Base-by-base conservation (phyloP, 2,329 filamentous ascomycete species). In the Neofusicoccum umdonicola region DNA sequence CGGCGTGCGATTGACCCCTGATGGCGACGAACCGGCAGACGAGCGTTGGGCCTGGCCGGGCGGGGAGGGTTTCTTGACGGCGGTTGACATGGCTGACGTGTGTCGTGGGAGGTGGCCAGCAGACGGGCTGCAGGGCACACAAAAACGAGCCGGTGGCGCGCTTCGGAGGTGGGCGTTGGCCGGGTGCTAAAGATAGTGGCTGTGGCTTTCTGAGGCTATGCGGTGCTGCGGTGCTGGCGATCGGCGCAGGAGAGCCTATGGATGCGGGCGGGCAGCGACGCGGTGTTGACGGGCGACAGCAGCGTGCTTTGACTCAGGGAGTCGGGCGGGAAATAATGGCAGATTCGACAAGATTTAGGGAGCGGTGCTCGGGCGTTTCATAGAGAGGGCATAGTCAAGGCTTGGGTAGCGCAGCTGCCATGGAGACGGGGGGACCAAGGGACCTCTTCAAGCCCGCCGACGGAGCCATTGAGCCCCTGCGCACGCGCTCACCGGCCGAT, bases 61-160 rank as follows among this genome's bases (percentile, higher is more conserved):
- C 65, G 72, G 68, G 8, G 75, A 73, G 41, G 74, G 71, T 69
- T 78, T 78, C 67, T 71, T 74, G 67, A 74, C 69, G 48, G 75
- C 71, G 19, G 76, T 71, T 58, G 75, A 75, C 74, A 76, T 76
- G 66, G 63, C 47, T 58, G 51, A 58, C 51, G 51, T 64, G 62
- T 35, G 62, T 54, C 41, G 41, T 44, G 42, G 39, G 11, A n/a
- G 44, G 17, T 51, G 58, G 11, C 41, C 39, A 17, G 57, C 57
- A 48, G 42, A 31, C 44, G 56, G 44, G 58, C 42, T 47, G 60
- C 60, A 39, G 45, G 45, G 56, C 56, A 47, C 50, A 52, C 42
- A 60, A 60, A 48, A 60, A 22, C 56, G 56, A 60, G 27, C n/a
- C 41, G 5, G 50, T 63, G 47, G 47, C 60, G 47, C 31, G 57